Base-by-base conservation (phyloP, 1,284 basidiomycete genomes). In the Trichosporon sp. region DNA sequence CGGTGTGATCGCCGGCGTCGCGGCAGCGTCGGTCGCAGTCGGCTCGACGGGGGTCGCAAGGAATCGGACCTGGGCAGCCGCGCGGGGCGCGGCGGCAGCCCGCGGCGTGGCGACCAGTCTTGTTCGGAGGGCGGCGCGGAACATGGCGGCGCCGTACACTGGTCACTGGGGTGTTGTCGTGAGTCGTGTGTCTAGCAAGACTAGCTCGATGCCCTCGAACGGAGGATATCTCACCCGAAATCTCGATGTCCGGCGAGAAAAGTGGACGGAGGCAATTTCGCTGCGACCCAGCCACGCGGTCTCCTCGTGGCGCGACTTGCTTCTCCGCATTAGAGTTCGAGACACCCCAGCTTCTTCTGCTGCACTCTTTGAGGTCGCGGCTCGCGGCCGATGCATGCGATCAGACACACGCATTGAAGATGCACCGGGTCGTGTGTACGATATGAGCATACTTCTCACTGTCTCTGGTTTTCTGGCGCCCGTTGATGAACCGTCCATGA, bases 21-120 rank as follows among this genome's bases (percentile, higher is more conserved):
- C 46, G n/a, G n/a, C n/a, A 31, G 10, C 29, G 25, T 16, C 49
- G 13, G 49, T n/a, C 5, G 8, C 19, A 8, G 49, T n/a, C 49
- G 49, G 49, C 49, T 54, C 49, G 29, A 31, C 49, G 25, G 49
- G 49, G 13, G 49, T 54, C 49, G 49, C 49, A 27, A 54, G 49
- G 49, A 54, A 54, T 31, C 49, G 49, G 49, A 29, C 49, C 14
- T 54, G 49, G 49, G 25, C 49, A 10, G 49, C 49, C 16, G 65
- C 2, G 64, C 65, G 44, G 63, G 67, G 27, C 58, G 58, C 9
- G 61, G 59, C 6, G 65, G 63, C 10, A 63, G 66, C 25, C 27
- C 25, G 27, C 25, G 49, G 49, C 25, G 31, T 27, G 27, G 49
- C 29, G 25, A 21, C 27, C 49, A 54, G 25, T 54, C 49, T 7